Evolutionary conservation across 2,329 filamentous ascomycete genomes (phyloP).

Genomic region (Phialophora macrospora): DNA sequence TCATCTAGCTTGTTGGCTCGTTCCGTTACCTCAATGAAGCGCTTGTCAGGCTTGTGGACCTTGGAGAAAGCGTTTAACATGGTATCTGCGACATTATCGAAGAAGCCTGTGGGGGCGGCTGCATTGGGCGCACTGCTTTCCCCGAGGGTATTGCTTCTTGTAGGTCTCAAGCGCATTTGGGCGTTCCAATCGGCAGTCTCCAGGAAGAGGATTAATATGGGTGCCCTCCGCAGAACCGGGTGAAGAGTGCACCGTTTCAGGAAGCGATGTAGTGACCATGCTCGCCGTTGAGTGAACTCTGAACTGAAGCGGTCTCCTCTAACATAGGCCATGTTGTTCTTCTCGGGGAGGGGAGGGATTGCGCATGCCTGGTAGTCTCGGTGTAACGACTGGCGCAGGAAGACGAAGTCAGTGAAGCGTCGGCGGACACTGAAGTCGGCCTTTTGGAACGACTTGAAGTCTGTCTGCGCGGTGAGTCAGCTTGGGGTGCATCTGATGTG

Average conservation of each 20-base stretch:
- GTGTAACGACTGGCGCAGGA: conserved; percentile 87
- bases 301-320: conserved; percentile 91
- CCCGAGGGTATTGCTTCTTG: conserved; percentile 62
- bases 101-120: conserved; percentile 66
- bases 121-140: conserved; percentile 48
- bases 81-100: conserved; percentile 93
- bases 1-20: conserved; percentile 93
- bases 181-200: conserved; percentile 96
- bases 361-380: conserved; percentile 90
- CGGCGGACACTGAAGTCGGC: conserved; percentile 78
- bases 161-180: conserved; percentile 80
- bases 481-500: conserved; percentile 5
- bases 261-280: conserved; percentile 90
- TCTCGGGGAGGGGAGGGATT: conserved; percentile 92
- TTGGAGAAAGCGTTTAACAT: conserved; percentile 98
- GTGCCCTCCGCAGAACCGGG: conserved; percentile 81
- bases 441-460: conserved; percentile 90
- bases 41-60: conserved; percentile 89
- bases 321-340: conserved; percentile 99
- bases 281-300: conserved; percentile 88
- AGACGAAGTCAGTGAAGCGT: conserved; percentile 97
- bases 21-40: conserved; percentile 92
- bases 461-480: conserved; percentile 64
- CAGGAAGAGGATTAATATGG: conserved; percentile 84
- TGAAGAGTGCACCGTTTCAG: conserved; percentile 84